Percentiles rank a stretch among this genome's conserved stretches.
Conservation (phyloP, 257 asterid genomes). For the Nemophila menziesii region DNA sequence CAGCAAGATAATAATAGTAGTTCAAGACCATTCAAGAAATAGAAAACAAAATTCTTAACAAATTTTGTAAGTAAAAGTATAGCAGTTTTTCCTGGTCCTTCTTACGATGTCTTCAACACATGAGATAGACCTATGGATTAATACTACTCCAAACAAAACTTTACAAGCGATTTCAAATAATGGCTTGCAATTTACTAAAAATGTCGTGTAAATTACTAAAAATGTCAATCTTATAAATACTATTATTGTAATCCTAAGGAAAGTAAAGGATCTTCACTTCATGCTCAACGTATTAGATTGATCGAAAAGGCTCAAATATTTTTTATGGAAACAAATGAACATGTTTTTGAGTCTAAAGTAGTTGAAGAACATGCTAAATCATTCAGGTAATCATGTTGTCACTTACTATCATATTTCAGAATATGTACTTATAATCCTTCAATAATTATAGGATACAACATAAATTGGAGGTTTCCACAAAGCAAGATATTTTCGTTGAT, state of each 20-base stretch:
- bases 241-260: slow-evolving; percentile 79
- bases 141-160: too few relatives aligned
- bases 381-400: slow-evolving; percentile 38
- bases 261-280: slow-evolving; percentile 67
- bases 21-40: too few relatives aligned
- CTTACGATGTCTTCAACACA: too few relatives aligned
- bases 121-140: too few relatives aligned
- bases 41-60: too few relatives aligned
- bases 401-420: not conserved
- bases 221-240: too few relatives aligned
- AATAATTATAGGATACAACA: slow-evolving; percentile 62
- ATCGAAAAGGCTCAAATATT: slow-evolving; percentile 75
- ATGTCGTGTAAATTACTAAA: too few relatives aligned
- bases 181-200: too few relatives aligned
- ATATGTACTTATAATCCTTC: not conserved
- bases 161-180: too few relatives aligned
- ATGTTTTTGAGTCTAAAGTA: slow-evolving; percentile 80
- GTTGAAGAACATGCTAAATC: slow-evolving; percentile 98
- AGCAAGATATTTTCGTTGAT: slow-evolving; percentile 88
- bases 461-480: slow-evolving; percentile 66
- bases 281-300: slow-evolving; percentile 71
- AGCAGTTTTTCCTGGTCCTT: too few relatives aligned
- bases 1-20: too few relatives aligned
- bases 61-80: too few relatives aligned
- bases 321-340: slow-evolving; percentile 71